These are phyloP conservation scores for Xerophyta viscosa DNA, from an alignment of 106 monocot species.

Conservation along the genomic window DNA sequence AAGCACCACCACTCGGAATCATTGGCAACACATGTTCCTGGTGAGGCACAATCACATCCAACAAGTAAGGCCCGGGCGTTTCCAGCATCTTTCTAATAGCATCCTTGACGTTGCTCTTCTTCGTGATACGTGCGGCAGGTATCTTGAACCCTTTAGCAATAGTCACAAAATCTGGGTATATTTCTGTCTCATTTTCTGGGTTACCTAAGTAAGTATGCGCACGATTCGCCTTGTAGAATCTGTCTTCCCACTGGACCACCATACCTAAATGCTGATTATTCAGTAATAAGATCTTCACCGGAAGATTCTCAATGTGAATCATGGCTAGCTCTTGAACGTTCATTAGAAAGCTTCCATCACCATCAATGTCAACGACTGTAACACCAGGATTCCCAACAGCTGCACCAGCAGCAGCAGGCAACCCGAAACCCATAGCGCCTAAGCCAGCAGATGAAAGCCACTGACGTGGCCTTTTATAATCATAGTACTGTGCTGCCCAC, in stretches of 20 bases:
- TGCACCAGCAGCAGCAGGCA: constrained; percentile 91
- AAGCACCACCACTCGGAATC: constrained; percentile 82
- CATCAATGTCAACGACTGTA: constrained; percentile 81
- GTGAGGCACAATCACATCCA: constrained; percentile 85
- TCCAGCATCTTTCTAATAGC: constrained; percentile 78
- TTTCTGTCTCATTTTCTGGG: constrained; percentile 46
- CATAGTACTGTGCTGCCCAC: constrained; percentile 93
- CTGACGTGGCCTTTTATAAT: constrained; percentile 47
- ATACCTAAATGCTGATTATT: constrained; percentile 97
- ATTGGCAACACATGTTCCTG: constrained; percentile 92
- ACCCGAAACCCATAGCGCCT: constrained; percentile 92
- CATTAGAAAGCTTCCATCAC: constrained; percentile 93
- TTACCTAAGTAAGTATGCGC: constrained; percentile 71
- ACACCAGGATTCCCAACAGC: constrained; percentile 78
- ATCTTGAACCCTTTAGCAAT: constrained; percentile 74
- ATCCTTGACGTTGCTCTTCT: constrained; percentile 52
- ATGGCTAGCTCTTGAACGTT: constrained; percentile 83
- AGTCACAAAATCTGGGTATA: constrained; percentile 77
- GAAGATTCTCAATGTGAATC: constrained; percentile 67
- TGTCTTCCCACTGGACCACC: constrained; percentile 92
- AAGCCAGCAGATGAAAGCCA: constrained; percentile 83
- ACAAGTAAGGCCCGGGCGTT: constrained; percentile 72
- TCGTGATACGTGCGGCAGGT: constrained; percentile 62
- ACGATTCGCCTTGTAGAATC: constrained; percentile 85
- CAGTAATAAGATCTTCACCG: constrained; percentile 72